Evolutionary conservation across 495 filamentous ascomycete genomes (phyloP).

Genomic region (Apiosordaria backusii): DNA sequence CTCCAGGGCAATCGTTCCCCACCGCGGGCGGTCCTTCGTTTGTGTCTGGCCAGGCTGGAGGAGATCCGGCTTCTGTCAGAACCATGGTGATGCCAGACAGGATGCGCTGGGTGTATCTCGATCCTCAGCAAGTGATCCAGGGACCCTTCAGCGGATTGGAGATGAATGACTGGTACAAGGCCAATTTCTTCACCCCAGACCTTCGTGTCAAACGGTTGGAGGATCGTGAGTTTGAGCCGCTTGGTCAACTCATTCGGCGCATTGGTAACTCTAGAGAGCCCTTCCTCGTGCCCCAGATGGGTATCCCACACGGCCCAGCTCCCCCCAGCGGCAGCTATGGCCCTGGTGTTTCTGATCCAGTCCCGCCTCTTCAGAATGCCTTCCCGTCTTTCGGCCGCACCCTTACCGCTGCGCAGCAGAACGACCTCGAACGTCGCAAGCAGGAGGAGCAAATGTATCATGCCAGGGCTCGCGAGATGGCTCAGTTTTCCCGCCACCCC

Average conservation of each 20-base stretch:
- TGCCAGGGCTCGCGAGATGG: slow-evolving; percentile 88
- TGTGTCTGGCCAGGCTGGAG: slow-evolving; percentile 30
- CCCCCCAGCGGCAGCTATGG: slow-evolving; percentile 44
- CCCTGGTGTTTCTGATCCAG: slow-evolving; percentile 58
- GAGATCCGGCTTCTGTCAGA: slow-evolving; percentile 64
- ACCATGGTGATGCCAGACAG: slow-evolving; percentile 99
- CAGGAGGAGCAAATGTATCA: slow-evolving; percentile 97
- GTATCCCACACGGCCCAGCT: slow-evolving; percentile 79
- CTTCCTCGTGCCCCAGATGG: slow-evolving; percentile 95
- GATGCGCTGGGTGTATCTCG: slow-evolving; percentile 97
- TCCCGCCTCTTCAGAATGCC: slow-evolving; percentile 90
- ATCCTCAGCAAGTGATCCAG: slow-evolving; percentile 86
- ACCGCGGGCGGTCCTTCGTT: slow-evolving; percentile 37
- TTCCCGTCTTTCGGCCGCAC: slow-evolving; percentile 99
- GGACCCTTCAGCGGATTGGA: slow-evolving; percentile 94
- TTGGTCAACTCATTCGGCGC: slow-evolving; percentile 91
- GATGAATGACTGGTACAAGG: slow-evolving; percentile 99
- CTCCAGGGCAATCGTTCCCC: slow-evolving; percentile 32
- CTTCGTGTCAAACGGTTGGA: slow-evolving; percentile 91
- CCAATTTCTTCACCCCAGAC: slow-evolving; percentile 92
- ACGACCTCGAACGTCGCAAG: slow-evolving; percentile 90
- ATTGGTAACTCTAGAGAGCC: slow-evolving; percentile 97
- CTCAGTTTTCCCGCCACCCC: slow-evolving; percentile 47
- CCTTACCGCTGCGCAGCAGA: slow-evolving; percentile 94
- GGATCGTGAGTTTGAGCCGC: slow-evolving; percentile 87